Base-by-base conservation (phyloP, 1,284 basidiomycete genomes). In the Pseudozyma sp. region DNA sequence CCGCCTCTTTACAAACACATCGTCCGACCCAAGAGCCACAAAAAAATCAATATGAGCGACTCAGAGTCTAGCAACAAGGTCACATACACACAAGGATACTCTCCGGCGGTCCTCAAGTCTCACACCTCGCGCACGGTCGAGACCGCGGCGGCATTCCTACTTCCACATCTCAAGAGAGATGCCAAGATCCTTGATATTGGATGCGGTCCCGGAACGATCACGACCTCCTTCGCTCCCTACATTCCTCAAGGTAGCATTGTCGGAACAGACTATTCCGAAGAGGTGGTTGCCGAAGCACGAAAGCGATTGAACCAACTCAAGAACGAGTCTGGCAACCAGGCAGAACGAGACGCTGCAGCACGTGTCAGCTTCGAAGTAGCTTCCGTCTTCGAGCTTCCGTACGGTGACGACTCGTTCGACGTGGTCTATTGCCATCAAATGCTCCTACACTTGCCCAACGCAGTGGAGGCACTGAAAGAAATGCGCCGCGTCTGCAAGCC, bases 131-230 rank as follows among this genome's bases (percentile, higher is more conserved):
- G 71, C 11, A 74, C 71, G 1, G 71, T 66, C 11, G 62, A 62
- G 48, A 66, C 50, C 2, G 70, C 59, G 8, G 71, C 71, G 2
- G 71, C 62, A 7, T 74, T 70, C 12, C 57, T 74, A 5, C 36
- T 74, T 13, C 55, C 66, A 13, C 62, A 69, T 19, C 48, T 74
- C 19, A 51, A 52, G 21, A n/a, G 47, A 6, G 52, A 63, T 35
- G 59, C 48, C 21, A 45, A 53, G 25, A 54, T 74, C 3, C 52
- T 74, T 14, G 71, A 74, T 21, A 50, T 74, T 10, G 71, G 71
- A 8, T 74, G 71, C 31, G 71, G 71, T 12, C 71, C 71, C 10
- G 71, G 71, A 5, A 74, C 62, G 12, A 70, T 74, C 53, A 70
- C 71, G 8, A 63, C 52, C 0, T 74, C 71, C 42, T 39, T 74